These are phyloP conservation scores for Saccharomycopsis hybrid DNA, from an alignment of 1,139 yeast genomes.

Conservation along the genomic window DNA sequence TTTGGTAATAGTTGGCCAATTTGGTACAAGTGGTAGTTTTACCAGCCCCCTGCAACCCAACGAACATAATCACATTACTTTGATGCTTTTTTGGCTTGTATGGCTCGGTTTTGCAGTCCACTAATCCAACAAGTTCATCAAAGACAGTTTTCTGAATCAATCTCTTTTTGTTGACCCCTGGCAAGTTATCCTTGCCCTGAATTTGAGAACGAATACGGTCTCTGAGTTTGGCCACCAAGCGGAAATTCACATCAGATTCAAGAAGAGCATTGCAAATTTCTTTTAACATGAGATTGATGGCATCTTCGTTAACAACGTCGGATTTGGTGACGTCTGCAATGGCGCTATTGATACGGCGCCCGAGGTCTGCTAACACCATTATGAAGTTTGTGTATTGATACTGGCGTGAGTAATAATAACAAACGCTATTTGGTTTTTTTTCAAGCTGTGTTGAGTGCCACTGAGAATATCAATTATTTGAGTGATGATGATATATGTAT, in stretches of 20 bases:
- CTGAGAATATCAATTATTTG: too few relatives aligned
- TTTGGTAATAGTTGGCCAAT: constrained; percentile 87
- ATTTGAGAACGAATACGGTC: constrained; percentile 63
- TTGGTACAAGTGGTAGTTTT: constrained; percentile 97
- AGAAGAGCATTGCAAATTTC: constrained; percentile 85
- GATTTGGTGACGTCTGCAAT: constrained; percentile 63
- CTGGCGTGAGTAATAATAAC: too few relatives aligned
- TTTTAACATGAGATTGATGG: constrained; percentile 66
- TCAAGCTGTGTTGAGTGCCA: too few relatives aligned
- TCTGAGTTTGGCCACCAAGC: constrained; percentile 70
- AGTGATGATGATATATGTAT: too few relatives aligned
- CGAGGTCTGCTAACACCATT: constrained; percentile 48
- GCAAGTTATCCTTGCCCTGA: constrained; percentile 43
- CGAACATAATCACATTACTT: constrained; percentile 84
- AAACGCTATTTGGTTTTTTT: too few relatives aligned
- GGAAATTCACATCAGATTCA: constrained; percentile 88
- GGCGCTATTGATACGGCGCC: constrained; percentile 75
- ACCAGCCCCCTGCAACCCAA: constrained; percentile 98
- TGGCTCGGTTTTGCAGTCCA: constrained; percentile 62
- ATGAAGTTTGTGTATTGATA: too few relatives aligned
- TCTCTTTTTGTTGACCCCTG: constrained; percentile 59
- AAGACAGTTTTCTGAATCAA: constrained; percentile 86
- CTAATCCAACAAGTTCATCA: constrained; percentile 83
- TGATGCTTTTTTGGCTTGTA: constrained; percentile 83
- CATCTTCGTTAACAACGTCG: constrained; percentile 51